Conservation (phyloP, 2,329 filamentous ascomycete species). For the Colletotrichum spaethianum region DNA sequence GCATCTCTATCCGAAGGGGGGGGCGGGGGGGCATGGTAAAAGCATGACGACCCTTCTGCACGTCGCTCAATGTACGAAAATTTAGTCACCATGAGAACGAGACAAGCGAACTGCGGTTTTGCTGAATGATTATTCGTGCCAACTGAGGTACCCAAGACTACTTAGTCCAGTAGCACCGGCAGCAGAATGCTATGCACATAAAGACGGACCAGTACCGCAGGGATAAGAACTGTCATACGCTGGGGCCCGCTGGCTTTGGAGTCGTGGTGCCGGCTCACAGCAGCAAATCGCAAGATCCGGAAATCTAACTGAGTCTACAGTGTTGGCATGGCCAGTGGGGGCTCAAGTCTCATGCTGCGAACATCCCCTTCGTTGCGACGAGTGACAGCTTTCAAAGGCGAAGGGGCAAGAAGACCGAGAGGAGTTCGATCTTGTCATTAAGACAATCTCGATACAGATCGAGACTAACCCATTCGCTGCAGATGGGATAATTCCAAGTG, state of each 20-base stretch:
- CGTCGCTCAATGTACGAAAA: neutral
- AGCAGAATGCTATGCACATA: neutral
- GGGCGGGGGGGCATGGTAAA: no score
- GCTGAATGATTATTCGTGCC: neutral
- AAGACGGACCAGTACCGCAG: neutral
- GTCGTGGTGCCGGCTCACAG: neutral
- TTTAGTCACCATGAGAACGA: neutral
- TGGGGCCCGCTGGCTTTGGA: neutral
- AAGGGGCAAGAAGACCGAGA: neutral
- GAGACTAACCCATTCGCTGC: neutral
- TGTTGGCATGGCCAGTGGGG: neutral
- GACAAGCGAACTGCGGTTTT: neutral
- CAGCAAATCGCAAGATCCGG: neutral
- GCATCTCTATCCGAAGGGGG: neutral
- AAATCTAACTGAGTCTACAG: neutral
- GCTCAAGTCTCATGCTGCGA: neutral
- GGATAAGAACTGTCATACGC: conserved; percentile 9
- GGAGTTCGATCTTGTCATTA: neutral
- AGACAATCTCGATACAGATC: neutral
- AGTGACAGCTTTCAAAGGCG: no score
- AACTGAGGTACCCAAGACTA: no score
- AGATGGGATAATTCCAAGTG: neutral
- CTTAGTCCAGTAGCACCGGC: no score
- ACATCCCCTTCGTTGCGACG: neutral
- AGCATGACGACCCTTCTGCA: neutral